Percentiles rank a stretch among this genome's conserved stretches.
phyloP scores from a whole-genome alignment of 169 alveolate genomes.

The Plasmodium inui region DNA sequence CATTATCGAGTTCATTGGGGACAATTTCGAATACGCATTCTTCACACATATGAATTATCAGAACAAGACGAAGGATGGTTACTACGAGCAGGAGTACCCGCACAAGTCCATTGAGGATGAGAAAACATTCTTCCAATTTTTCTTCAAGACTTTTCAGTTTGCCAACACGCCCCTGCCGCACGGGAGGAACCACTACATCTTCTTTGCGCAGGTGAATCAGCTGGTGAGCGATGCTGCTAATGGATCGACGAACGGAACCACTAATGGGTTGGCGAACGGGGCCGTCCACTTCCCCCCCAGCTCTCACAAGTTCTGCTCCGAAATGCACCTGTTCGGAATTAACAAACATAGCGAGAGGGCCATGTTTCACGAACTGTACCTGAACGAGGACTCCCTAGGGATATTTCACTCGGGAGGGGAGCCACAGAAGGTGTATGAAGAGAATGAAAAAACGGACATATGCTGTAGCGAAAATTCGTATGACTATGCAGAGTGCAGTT shows the following conservation, averaged over 20 bases:
- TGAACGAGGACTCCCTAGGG: constrained; percentile 10
- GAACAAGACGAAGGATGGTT: constrained; percentile 35
- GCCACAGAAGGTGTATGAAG: constrained; percentile 3
- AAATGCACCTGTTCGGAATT: constrained; percentile 35
- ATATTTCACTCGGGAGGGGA: not conserved
- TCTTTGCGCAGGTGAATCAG: not conserved
- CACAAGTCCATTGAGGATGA: constrained; percentile 68
- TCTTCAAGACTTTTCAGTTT: constrained; percentile 30
- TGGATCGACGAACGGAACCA: not conserved
- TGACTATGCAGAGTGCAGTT: not conserved
- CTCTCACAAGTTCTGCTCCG: constrained; percentile 15
- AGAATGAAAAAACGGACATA: constrained; percentile 9
- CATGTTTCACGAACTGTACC: constrained; percentile 13
- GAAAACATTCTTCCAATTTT: constrained; percentile 30
- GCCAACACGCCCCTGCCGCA: constrained; percentile 30
- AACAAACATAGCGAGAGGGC: constrained; percentile 3
- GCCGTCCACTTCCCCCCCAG: not conserved
- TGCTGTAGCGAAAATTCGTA: constrained; percentile 7
- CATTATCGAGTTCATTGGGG: not conserved
- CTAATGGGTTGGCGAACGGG: not conserved
- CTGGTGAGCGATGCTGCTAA: not conserved
- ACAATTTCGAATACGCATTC: constrained; percentile 26
- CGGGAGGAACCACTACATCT: constrained; percentile 41
- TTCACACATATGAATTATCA: constrained; percentile 73
- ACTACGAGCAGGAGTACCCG: constrained; percentile 65